Evolutionary conservation across 495 filamentous ascomycete genomes (phyloP), one percentile per base, ranked within the genome.

Genomic region (Xylaria grammica): DNA sequence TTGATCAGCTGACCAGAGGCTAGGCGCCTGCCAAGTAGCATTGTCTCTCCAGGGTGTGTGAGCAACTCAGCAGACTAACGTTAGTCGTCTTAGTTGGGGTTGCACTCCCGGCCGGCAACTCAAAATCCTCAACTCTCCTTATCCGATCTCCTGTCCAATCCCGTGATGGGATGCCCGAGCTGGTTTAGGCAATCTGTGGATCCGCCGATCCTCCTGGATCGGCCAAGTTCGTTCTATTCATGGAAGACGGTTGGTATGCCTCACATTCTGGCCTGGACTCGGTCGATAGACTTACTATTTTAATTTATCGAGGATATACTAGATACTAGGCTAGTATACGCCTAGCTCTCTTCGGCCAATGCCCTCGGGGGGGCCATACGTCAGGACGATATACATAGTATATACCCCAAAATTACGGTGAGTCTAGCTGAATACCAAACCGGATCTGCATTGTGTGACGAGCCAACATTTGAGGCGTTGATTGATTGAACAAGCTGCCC

Each of bases 181-280:
- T 59, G 27, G 30, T 44, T 5, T 44, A 36, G 32, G 32, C 32
- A 36, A 5, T 36, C 32, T 44, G 54, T 34, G 36, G 36, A 24
- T 19, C 36, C 22, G 24, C 54, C 54, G 38, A 58, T 58, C 54
- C n/a, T 44, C 17, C 24, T 24, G 52, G 34, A 45, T 22, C 8
- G n/a, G 13, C 26, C 17, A 24, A 24, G 29, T 36, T n/a, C 17
- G 56, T 59, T 59, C 56, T 59, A 59, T 59, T 59, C 53, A 38
- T 56, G 32, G 53, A 56, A 56, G 20, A 10, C 5, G 17, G 11
- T 34, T 17, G 17, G 42, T 10, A 32, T 13, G 15, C 19, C n/a
- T 32, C 27, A 46, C 2, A n/a, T 2, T 29, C 5, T 26, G 1
- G 24, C 15, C 24, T 13, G 22, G n/a, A 6, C 19, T n/a, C 8